Evolutionary conservation across 2,329 filamentous ascomycete genomes (phyloP).

Genomic region (Cladosporium velox): DNA sequence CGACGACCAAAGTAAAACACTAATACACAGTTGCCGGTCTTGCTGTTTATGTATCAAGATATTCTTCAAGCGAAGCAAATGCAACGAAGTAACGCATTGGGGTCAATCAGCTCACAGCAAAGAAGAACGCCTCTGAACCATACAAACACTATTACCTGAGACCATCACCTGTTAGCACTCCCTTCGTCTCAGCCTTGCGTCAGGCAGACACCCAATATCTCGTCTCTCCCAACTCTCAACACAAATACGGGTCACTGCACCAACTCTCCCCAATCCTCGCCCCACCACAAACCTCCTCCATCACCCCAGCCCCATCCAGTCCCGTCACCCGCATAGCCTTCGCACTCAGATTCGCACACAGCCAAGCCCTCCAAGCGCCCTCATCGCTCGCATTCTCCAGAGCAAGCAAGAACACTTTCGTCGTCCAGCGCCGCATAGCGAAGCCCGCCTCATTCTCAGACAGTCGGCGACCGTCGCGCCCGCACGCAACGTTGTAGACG

Average conservation of each 20-base stretch:
- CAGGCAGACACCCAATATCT: background rate
- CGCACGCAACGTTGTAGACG: constrained; percentile 29
- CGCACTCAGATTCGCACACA: constrained; percentile 28
- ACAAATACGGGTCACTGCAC: constrained; percentile 6
- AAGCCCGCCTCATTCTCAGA: constrained; percentile 19
- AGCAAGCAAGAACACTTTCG: constrained; percentile 26
- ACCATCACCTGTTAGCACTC: background rate
- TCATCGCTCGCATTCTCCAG: constrained; percentile 28
- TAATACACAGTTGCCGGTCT: too few relatives aligned
- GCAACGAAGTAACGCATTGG: background rate
- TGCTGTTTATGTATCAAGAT: too few relatives aligned
- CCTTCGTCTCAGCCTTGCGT: background rate
- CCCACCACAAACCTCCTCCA: constrained; percentile 6
- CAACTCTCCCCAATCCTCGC: background rate
- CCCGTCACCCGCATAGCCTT: constrained; percentile 28
- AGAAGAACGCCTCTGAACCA: background rate
- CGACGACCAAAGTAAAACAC: background rate
- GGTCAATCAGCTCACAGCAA: background rate
- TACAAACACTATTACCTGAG: background rate
- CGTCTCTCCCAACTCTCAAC: background rate
- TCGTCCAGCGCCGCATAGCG: constrained; percentile 26
- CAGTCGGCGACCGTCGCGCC: constrained; percentile 22
- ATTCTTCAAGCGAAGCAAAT: too few relatives aligned
- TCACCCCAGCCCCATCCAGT: constrained; percentile 27
- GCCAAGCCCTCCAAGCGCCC: constrained; percentile 23